Evolutionary conservation across 2,329 filamentous ascomycete species (phyloP), one percentile per base, ranked within the genome.

Genomic region (Emergomyces africanus): DNA sequence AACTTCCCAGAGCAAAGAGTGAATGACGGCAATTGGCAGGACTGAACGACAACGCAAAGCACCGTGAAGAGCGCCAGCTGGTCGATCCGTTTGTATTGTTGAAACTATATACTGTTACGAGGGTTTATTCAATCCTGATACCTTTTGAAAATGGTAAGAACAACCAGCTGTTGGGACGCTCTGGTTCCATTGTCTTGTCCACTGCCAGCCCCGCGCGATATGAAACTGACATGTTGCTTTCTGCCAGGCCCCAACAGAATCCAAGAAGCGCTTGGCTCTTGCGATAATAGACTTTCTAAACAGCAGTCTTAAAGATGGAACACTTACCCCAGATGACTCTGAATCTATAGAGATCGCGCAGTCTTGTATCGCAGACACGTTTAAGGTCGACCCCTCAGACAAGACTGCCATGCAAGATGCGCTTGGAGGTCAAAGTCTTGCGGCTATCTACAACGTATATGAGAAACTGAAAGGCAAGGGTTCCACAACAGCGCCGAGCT

Each of bases 231-330:
- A 25, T 55, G 14, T 53, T 6, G 30, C 55, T 46, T 33, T 54
- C 54, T 46, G 5, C 33, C 61, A 75, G 73, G 72, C 73, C 61
- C 72, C 72, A 15, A 71, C 70, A 59, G 78, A 80, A 65, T 83
- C 83, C 58, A 84, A 84, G 73, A 86, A 99, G 83, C 90, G 91
- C 77, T 87, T 99, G 64, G 94, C 94, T 74, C 89, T 99, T 72
- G 90, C 94, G 68, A 92, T 99, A 74, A 90, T 95, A 79, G 90
- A 97, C 78, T 99, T 96, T 79, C 87, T 99, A 62, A 83, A 83
- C 67, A 85, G 83, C 61, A 95, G 90, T 51, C 79, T 90, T 66
- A 87, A 84, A 63, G 94, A 99, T 73, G 94, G 94, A 69, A 95
- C 90, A 50, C 83, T 99, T 61, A 82, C 86, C 58, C 78, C 87